phyloP scores from a whole-genome alignment of 2,329 filamentous ascomycete genomes.

The Venturia asperata region DNA sequence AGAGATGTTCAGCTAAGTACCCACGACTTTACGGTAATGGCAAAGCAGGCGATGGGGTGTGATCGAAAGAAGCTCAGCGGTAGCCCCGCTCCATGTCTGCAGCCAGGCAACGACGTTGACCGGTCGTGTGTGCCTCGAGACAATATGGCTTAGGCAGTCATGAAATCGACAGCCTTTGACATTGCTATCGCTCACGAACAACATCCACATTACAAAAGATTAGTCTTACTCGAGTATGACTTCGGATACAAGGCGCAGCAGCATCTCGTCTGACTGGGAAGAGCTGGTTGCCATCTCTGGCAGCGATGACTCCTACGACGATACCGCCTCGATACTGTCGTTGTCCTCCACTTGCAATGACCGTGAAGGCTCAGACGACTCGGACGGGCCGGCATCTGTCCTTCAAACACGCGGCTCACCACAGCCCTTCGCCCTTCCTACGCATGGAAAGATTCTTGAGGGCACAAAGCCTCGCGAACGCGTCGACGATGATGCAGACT shows the following conservation, averaged over 20 bases:
- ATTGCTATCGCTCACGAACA: not conserved
- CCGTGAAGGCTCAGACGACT: not conserved
- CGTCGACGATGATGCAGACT: not conserved
- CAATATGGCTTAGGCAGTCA: no score
- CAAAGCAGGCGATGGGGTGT: not conserved
- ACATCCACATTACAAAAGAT: not conserved
- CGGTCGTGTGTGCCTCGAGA: not conserved
- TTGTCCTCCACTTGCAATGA: not conserved
- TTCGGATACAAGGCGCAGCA: not conserved
- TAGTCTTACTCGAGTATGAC: not conserved
- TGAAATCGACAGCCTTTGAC: not conserved
- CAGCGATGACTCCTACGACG: not conserved
- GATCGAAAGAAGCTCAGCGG: conserved; percentile 9
- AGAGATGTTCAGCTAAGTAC: not conserved
- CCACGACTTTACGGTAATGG: not conserved
- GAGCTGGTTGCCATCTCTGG: not conserved
- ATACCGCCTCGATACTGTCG: conserved; percentile 6
- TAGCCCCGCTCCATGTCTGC: not conserved
- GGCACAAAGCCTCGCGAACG: not conserved
- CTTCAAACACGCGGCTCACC: not conserved
- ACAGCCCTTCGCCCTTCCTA: not conserved
- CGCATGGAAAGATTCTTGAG: not conserved
- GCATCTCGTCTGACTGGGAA: not conserved
- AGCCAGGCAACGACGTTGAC: conserved; percentile 11
- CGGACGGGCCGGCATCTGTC: not conserved